These are phyloP conservation scores for Candida verbasci DNA, from an alignment of 805 yeast species.

Conservation along the genomic window DNA sequence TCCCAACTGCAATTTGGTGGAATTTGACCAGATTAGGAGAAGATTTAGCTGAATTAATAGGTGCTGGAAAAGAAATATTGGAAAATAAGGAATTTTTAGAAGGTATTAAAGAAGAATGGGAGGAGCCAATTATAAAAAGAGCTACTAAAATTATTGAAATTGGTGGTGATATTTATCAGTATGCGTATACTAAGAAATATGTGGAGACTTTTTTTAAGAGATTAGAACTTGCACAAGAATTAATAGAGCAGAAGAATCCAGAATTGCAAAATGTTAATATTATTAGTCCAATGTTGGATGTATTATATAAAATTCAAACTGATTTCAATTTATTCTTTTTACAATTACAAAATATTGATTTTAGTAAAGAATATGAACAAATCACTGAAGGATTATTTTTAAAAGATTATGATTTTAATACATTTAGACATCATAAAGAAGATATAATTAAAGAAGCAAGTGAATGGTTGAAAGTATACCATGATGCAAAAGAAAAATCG, in stretches of 20 bases:
- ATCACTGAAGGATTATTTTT: conserved; percentile 18
- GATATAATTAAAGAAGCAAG: conserved; percentile 38
- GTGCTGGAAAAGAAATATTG: conserved; percentile 56
- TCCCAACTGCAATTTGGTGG: conserved; percentile 91
- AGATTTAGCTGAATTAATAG: conserved; percentile 73
- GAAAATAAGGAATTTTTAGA: conserved; percentile 36
- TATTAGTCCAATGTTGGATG: conserved; percentile 56
- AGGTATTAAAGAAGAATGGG: conserved; percentile 44
- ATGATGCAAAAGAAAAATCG: conserved; percentile 39
- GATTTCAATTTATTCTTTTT: conserved; percentile 82
- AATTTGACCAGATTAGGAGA: conserved; percentile 83
- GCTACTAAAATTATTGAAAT: conserved; percentile 62
- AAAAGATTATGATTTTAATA: conserved; percentile 19
- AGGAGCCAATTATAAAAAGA: conserved; percentile 48
- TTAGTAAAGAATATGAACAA: conserved; percentile 15
- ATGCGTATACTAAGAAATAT: conserved; percentile 56
- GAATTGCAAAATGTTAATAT: conserved; percentile 41
- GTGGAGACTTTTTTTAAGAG: conserved; percentile 55
- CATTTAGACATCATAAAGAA: conserved; percentile 20
- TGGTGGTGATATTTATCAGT: conserved; percentile 63
- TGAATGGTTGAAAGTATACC: conserved; percentile 53
- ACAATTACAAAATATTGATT: conserved; percentile 46
- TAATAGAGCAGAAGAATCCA: conserved; percentile 28
- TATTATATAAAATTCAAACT: conserved; percentile 56
- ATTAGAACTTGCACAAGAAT: conserved; percentile 54